A percentile compares a stretch with the other conserved stretches of the same genome.
These are phyloP conservation scores for Beauveria australis DNA, from an alignment of 2,329 filamentous ascomycete genomes.

Conservation along the genomic window DNA sequence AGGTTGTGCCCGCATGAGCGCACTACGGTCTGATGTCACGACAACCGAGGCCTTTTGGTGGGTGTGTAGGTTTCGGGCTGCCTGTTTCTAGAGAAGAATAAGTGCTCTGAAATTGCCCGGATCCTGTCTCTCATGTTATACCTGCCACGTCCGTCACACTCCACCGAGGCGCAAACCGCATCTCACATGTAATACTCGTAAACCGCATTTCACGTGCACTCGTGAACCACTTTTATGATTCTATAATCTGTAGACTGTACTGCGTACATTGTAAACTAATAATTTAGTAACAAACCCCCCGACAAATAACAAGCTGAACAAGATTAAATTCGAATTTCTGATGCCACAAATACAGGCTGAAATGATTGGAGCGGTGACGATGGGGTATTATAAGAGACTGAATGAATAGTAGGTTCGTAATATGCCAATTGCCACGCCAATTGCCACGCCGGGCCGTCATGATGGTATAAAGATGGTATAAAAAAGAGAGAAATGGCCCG, in stretches of 20 bases:
- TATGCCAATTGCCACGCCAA: conserved; percentile 3
- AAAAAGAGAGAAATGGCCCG: neutral
- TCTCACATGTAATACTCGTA: too few relatives aligned
- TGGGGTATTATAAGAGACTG: conserved; percentile 8
- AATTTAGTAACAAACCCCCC: neutral
- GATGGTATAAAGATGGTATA: conserved; percentile 2
- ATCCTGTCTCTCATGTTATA: too few relatives aligned
- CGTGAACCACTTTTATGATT: too few relatives aligned
- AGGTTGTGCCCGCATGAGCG: too few relatives aligned
- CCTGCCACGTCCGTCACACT: too few relatives aligned
- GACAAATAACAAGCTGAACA: too few relatives aligned
- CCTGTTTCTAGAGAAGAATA: neutral
- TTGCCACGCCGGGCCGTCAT: conserved; percentile 3
- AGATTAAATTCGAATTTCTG: too few relatives aligned
- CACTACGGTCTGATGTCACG: neutral
- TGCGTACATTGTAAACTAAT: neutral
- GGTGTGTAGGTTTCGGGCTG: neutral
- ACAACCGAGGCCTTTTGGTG: neutral
- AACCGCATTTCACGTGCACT: too few relatives aligned
- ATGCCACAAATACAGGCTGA: neutral
- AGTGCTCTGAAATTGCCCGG: too few relatives aligned
- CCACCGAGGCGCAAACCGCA: too few relatives aligned
- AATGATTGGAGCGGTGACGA: neutral
- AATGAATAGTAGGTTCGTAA: conserved; percentile 6
- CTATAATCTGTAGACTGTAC: too few relatives aligned